phyloP scores from a whole-genome alignment of 352 stramenopile genomes.

The Phytopythium cucurbitacearum region DNA sequence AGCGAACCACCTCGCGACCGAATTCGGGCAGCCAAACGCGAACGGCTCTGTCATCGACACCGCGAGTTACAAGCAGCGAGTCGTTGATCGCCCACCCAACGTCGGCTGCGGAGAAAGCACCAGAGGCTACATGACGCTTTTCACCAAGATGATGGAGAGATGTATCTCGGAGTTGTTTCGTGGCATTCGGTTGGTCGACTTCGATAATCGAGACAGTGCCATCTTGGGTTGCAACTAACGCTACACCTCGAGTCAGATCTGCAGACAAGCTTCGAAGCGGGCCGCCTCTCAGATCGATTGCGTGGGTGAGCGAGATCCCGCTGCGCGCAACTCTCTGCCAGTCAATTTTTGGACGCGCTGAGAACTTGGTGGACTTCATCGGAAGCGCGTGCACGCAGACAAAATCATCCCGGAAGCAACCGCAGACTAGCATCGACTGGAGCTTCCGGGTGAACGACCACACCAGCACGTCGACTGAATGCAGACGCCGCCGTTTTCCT shows the following conservation, averaged over 20 bases:
- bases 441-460: constrained; percentile 15
- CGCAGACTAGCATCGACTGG: constrained; percentile 24
- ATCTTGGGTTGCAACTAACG: constrained; percentile 24
- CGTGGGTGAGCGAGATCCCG: constrained; percentile 28
- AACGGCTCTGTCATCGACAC: constrained; percentile 18
- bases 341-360: constrained; percentile 24
- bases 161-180: constrained; percentile 14
- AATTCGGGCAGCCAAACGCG: constrained; percentile 37
- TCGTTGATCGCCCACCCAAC: constrained; percentile 23
- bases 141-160: too few relatives aligned
- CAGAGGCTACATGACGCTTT: neutral
- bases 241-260: constrained; percentile 35
- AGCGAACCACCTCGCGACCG: constrained; percentile 30
- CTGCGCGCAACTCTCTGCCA: constrained; percentile 33
- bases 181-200: constrained; percentile 25
- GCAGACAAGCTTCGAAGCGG: constrained; percentile 29
- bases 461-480: constrained; percentile 17
- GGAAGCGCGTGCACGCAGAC: constrained; percentile 45
- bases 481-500: constrained; percentile 1
- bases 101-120: neutral
- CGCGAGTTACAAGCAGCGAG: constrained; percentile 27
- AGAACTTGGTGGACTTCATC: constrained; percentile 24
- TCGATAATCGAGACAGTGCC: constrained; percentile 19
- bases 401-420: constrained; percentile 11
- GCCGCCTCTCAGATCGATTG: constrained; percentile 18